These are phyloP conservation scores for Phialemonium atrogriseum DNA, from an alignment of 2,329 filamentous ascomycete genomes.

Conservation along the genomic window DNA sequence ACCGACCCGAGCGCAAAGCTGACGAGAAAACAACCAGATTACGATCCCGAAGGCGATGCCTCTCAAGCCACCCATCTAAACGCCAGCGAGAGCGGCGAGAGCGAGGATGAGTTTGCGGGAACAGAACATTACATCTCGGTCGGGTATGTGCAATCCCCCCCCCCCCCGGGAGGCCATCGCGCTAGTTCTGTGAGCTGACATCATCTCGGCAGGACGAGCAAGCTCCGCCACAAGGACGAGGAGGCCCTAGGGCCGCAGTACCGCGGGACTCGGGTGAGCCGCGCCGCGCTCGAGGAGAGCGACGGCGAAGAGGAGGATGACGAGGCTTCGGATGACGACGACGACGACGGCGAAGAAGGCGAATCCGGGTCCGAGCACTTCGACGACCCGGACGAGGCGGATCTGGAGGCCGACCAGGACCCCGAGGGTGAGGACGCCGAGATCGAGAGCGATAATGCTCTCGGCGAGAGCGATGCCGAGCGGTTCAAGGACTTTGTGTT, in stretches of 20 bases:
- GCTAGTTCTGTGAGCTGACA: no score
- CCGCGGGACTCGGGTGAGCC: constrained; percentile 65
- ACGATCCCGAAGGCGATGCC: constrained; percentile 67
- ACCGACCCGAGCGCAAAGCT: constrained; percentile 2
- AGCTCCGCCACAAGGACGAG: constrained; percentile 65
- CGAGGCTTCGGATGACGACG: constrained; percentile 16
- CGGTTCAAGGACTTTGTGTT: constrained; percentile 64
- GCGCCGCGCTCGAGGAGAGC: constrained; percentile 54
- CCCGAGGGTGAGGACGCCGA: constrained; percentile 50
- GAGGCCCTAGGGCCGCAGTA: constrained; percentile 71
- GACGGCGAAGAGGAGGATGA: constrained; percentile 37
- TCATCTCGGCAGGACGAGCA: constrained; percentile 57
- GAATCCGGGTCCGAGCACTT: constrained; percentile 25
- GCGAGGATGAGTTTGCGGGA: constrained; percentile 47
- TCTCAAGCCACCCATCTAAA: constrained; percentile 47
- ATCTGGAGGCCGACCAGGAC: constrained; percentile 45
- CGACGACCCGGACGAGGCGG: constrained; percentile 47
- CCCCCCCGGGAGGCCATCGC: no score
- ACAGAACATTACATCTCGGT: constrained; percentile 84
- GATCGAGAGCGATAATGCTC: constrained; percentile 25
- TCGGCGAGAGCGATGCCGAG: constrained; percentile 1
- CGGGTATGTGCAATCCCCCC: constrained; percentile 38
- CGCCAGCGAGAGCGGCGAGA: constrained; percentile 37
- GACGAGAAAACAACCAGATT: constrained; percentile 43
- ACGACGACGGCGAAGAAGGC: constrained; percentile 9